A percentile compares a stretch with the other conserved stretches of the same genome.
These are phyloP conservation scores for Trichocladium antarcticum DNA, from an alignment of 495 filamentous ascomycete genomes.

Conservation along the genomic window DNA sequence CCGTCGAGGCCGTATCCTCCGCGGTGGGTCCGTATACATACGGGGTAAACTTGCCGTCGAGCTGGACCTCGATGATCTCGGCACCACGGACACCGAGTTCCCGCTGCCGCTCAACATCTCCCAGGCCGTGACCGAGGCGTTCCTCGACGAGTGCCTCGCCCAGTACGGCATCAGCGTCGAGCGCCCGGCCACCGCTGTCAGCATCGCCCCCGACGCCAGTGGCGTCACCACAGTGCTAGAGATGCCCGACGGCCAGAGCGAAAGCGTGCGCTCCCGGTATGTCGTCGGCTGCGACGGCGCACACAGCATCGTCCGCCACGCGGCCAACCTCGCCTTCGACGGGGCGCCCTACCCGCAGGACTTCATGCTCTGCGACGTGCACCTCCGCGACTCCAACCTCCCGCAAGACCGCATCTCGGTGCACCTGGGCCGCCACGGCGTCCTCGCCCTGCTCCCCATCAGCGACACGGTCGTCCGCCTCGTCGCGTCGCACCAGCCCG, in stretches of 20 bases:
- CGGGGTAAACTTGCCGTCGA: constrained; percentile 18
- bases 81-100: constrained; percentile 27
- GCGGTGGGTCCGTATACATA: constrained; percentile 25
- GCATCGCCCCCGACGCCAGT: constrained; percentile 25
- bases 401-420: constrained; percentile 21
- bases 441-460: constrained; percentile 26
- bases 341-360: constrained; percentile 32
- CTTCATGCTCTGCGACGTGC: constrained; percentile 38
- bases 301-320: constrained; percentile 31
- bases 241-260: constrained; percentile 12
- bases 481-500: constrained; percentile 10
- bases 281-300: constrained; percentile 40
- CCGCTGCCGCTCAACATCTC: constrained; percentile 30
- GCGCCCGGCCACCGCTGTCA: constrained; percentile 23
- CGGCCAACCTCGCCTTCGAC: constrained; percentile 33
- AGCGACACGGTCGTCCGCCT: constrained; percentile 22
- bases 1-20: constrained; percentile 19
- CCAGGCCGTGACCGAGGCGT: constrained; percentile 33
- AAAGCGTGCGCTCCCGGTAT: constrained; percentile 29
- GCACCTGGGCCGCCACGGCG: constrained; percentile 17
- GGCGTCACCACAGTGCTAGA: constrained; percentile 26
- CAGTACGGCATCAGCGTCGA: constrained; percentile 29
- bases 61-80: constrained; percentile 23
- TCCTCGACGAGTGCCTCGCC: constrained; percentile 29
- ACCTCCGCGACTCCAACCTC: constrained; percentile 24